Evolutionary conservation across 805 yeast species (phyloP), one percentile per base, ranked within the genome.

Genomic region (Nakazawaea populi): DNA sequence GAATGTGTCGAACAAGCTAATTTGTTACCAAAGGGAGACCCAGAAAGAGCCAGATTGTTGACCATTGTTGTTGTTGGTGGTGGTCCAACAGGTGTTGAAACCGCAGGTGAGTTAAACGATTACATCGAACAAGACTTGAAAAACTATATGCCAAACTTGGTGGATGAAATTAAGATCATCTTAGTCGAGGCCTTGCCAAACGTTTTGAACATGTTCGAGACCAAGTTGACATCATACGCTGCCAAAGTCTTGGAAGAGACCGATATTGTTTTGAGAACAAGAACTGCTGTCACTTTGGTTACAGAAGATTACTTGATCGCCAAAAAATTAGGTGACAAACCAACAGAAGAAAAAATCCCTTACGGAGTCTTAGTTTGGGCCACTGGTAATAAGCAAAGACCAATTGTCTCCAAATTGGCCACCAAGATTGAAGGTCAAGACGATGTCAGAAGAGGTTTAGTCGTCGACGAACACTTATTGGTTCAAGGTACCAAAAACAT

Each of bases 31-130:
- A 70, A 69, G 58, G 80, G 73, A 44, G 77, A 75, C 57, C 69
- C 76, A 18, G 80, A 76, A 60, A 71, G 82, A 68, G 71, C 71
- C 66, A 70, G 80, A 67, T 70, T 77, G 56, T 69, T 77, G 58
- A 71, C 77, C 35, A 70, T 76, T 56, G 75, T 77, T 51, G 79
- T 77, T 48, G 77, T 79, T 58, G 82, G 82, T 57, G 82, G 82
- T 64, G 82, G 82, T 54, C 82, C 82, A 59, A 77, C 82, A 47
- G 82, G 82, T 65, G 82, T 77, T 52, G 82, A 77, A 60, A 75
- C 75, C 49, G 82, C 82, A 51, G 82, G 80, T 58, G 82, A 77
- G 60, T 60, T 77, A 55, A 79, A 76, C 64, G 82, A 77, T 62
- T 77, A 76, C 68, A 72, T 77, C 52, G 81, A 76, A 63, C 80